Conservation (phyloP, 176 grass and related monocot species). For the Chrysopogon serrulatus region DNA sequence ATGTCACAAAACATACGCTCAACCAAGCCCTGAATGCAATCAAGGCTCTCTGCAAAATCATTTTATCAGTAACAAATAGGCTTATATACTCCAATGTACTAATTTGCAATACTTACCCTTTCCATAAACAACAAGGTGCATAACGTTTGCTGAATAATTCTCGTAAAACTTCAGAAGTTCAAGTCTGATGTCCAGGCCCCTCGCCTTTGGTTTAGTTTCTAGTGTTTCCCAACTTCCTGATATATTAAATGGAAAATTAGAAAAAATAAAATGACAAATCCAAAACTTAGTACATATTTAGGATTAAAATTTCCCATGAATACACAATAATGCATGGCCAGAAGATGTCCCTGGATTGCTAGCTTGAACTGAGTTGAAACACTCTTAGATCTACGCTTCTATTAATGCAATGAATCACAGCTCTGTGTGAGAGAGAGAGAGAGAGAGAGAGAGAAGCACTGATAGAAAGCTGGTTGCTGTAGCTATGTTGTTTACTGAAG, state of each 20-base stretch:
- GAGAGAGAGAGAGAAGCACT: too few relatives aligned
- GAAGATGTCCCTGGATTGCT: neutral
- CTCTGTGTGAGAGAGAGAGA: neutral
- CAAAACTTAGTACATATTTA: neutral
- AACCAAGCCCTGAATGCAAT: slow-evolving; percentile 79
- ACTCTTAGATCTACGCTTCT: neutral
- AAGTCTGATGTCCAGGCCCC: slow-evolving; percentile 75
- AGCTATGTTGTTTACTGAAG: neutral
- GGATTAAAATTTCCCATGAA: neutral
- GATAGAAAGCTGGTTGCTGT: neutral
- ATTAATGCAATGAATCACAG: neutral
- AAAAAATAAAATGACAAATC: neutral
- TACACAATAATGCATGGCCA: neutral
- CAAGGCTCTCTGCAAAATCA: slow-evolving; percentile 63
- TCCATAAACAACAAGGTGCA: slow-evolving; percentile 96
- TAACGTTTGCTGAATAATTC: slow-evolving; percentile 92
- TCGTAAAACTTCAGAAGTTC: slow-evolving; percentile 88
- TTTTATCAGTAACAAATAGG: slow-evolving; percentile 5
- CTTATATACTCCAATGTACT: neutral
- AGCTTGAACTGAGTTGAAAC: neutral
- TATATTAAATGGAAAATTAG: slow-evolving; percentile 9
- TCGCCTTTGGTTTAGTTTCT: slow-evolving; percentile 74
- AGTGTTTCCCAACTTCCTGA: slow-evolving; percentile 93
- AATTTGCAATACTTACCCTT: slow-evolving; percentile 54
- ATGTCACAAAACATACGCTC: slow-evolving; percentile 62